Evolutionary conservation across 1,284 basidiomycete genomes (phyloP), one percentile per base, ranked within the genome.

Genomic region (Exobasidium cylindrosporum): DNA sequence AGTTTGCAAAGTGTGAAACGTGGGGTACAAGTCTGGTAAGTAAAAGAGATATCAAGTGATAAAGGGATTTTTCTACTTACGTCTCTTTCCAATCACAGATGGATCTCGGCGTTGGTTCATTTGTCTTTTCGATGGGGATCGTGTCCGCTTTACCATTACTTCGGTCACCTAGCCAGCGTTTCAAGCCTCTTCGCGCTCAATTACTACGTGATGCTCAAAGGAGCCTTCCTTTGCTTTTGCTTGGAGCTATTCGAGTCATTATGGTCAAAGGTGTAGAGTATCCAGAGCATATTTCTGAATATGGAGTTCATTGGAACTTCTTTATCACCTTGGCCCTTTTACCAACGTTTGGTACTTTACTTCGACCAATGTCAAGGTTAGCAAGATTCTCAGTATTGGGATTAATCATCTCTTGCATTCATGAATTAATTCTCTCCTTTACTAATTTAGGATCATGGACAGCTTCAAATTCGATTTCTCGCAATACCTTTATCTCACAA

Each of bases 241-340:
- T 98, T 0, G 96, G 93, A 0, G 54, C 92, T 0, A 76, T 92
- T 0, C 84, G 95, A 1, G 87, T 97, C 0, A 60, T 91, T 0
- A 85, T 92, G 54, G 94, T 99, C 40, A 98, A 98, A 80, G 90
- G 91, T 2, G 87, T 88, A 0, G 91, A 94, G 63, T 98, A 98
- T 80, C 95, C 74, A n/a, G 95, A 98, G 83, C 96, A 98, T 69
- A 87, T 90, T 47, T 88, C 92, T 0, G 95, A 98, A 82, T 98
- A 98, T 70, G 96, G 96, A 1, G 87, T 88, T 0, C 94, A 97
- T 76, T 98, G 96, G 96, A 98, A 98, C 80, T 98, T 98, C 81
- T 98, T 98, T 84, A 86, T 97, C 73, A 97, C 96, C 0, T 84
- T 98, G 13, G 92, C 88, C 0, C 66, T 91, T 0, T 80, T 97